Evolutionary conservation across 768 basidiomycete species (phyloP), one percentile per base, ranked within the genome.

Genomic region (Hygrophorus pudorinus): DNA sequence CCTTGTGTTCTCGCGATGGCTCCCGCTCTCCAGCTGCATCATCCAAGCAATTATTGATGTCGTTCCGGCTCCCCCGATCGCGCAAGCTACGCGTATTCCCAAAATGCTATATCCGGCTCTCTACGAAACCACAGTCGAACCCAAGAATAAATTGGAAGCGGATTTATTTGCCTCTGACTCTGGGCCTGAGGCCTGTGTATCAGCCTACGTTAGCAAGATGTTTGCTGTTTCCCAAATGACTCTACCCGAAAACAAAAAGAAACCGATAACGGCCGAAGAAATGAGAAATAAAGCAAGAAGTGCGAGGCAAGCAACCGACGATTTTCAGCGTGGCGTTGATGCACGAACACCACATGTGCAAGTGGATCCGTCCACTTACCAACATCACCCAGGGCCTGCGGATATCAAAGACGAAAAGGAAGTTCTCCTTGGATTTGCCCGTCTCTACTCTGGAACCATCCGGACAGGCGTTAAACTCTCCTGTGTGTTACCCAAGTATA

Each of bases 171-270:
- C 73, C 0, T 87, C 91, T 34, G 76, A 78, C 42, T 71, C 75
- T 1, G 67, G 55, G 1, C 51, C 73, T 1, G 68, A 71, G 5
- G 80, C 83, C 0, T 76, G 65, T 45, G 69, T 91, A 10, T 76
- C 81, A 12, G 94, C 83, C 5, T 96, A 92, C 61, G 85, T 97
- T 38, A 94, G 89, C 72, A 99, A 98, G 62, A 99, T 98, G 94
- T 97, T 98, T 56, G 91, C 92, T 1, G 83, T 97, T 0, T 65
- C 79, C n/a, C 65, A 61, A 16, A 76, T 76, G 44, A 85, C 92
- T 38, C 66, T 99, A 17, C 94, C 94, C 0, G 86, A 92, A 57
- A 81, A 85, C 61, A 89, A 87, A 63, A 78, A 78, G 56, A 81
- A 71, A 52, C 67, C 74, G 13, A 54, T 88, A 38, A 88, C 84